Base-by-base conservation (phyloP, 1,139 yeast species). In the Magnusiomyces sp. region DNA sequence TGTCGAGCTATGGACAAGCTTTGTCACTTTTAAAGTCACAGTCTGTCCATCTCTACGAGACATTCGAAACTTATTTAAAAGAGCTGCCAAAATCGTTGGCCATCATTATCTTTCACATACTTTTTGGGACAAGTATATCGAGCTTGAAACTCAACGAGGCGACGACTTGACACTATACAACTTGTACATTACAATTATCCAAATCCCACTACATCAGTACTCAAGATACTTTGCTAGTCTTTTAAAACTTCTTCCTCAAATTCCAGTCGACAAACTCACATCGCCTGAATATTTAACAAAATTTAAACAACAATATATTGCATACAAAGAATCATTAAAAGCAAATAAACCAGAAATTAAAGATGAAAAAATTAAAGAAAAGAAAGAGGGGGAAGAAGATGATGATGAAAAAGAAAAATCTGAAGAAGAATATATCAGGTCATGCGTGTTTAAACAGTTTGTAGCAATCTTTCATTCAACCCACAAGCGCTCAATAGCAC, bases 121-220 rank as follows among this genome's bases (percentile, higher is more conserved):
- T 46, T 80, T 90, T 57, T 92, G 95, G 79, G 83, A 80, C 56
- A 64, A 77, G 46, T 90, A 85, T 61, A 62, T 90, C 36, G 72
- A 76, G n/a, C 81, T 81, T 71, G 68, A 73, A 60, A 58, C 71
- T 63, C 58, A 76, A 57, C 56, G 72, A 59, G 62, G 66, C 17
- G 55, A 55, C 17, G 50, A 54, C 14, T 31, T 36, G 2, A 45
- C 55, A 11, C 43, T 51, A 10, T 57, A 55, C 17, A 50, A 46
- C 16, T 48, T 62, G n/a, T 53, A 62, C 45, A 49, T 47, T 13
- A 44, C 49, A n/a, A 67, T 83, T 5, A 64, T 85, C 11, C 87
- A 81, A 56, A 68, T 86, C 1, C 97, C 97, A 0, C 58, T 83
- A 37, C 86, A 88, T 64, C 85, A 87, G 57, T 89, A 81, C 64